Evolutionary conservation across 129 eudicot genomes (phyloP), one percentile per base, ranked within the genome.

Genomic region (Smallanthus sonchifolius): DNA sequence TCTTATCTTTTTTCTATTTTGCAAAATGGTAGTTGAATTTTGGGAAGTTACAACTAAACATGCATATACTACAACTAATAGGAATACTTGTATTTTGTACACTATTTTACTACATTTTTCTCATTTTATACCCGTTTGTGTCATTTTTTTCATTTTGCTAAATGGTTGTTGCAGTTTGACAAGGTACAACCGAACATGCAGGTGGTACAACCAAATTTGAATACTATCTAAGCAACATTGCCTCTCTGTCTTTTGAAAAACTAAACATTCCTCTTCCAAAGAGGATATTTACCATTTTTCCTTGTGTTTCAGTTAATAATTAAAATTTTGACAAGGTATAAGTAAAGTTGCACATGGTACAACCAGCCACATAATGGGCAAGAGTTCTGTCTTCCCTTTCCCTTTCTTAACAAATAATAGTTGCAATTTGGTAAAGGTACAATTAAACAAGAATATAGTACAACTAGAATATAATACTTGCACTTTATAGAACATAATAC

Each of bases 1-100:
- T 20, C 47, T 39, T 65, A 44, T 61, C 70, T 39, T 35, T 70
- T 78, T 69, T 36, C 57, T 16, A 49, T 35, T 75, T 78, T 36
- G 28, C 7, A 6, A 44, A 69, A 61, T 48, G 66, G 24, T 47
- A 35, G 80, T 76, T 57, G 54, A 30, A 70, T 7, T 48, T 52
- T 48, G 8, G 40, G 15, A 77, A 15, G 30, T n/a, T n/a, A n/a
- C n/a, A n/a, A n/a, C n/a, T n/a, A n/a, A 24, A 24, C 30, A 24
- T 24, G 30, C 30, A 24, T 24, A 24, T 1, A 24, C 30, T 42
- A 67, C 80, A 55, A 67, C 74, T 34, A 55, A 13, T 56, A 20
- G 7, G 42, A 38, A 56, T 39, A n/a, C 30, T 24, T 24, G 30
- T 44, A 52, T 10, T 35, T 37, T 52, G 38, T 16, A 19, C 49